Evolutionary conservation across 2,329 filamentous ascomycete species (phyloP).

Genomic region (Hypomyces rosellus): DNA sequence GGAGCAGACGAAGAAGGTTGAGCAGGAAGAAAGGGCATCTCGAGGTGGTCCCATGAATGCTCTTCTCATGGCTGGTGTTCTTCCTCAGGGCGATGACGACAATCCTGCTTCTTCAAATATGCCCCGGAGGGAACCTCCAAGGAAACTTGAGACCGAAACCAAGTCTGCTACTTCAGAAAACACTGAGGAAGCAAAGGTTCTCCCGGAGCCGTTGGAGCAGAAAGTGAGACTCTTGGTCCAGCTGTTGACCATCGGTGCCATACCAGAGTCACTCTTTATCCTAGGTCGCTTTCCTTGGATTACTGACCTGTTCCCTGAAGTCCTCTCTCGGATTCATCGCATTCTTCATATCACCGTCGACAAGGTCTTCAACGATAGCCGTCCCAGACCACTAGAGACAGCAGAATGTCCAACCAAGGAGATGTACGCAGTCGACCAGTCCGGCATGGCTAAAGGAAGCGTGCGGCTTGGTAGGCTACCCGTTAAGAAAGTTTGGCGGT

Average conservation of each 20-base stretch:
- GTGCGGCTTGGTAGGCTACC: slow-evolving; percentile 55
- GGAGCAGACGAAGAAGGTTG: slow-evolving; percentile 66
- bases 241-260: slow-evolving; percentile 80
- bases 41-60: slow-evolving; percentile 74
- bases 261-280: slow-evolving; percentile 89
- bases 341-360: slow-evolving; percentile 76
- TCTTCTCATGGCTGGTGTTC: slow-evolving; percentile 75
- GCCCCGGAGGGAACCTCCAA: slow-evolving; percentile 44
- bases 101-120: slow-evolving; percentile 41
- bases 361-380: slow-evolving; percentile 56
- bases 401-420: slow-evolving; percentile 38
- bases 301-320: slow-evolving; percentile 73
- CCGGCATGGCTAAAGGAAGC: slow-evolving; percentile 61
- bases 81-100: slow-evolving; percentile 66
- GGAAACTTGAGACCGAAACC: slow-evolving; percentile 47
- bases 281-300: slow-evolving; percentile 91
- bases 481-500: slow-evolving; percentile 65
- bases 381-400: slow-evolving; percentile 25
- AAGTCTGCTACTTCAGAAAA: slow-evolving; percentile 39
- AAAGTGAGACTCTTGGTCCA: slow-evolving; percentile 81
- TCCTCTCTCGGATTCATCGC: slow-evolving; percentile 75
- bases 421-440: slow-evolving; percentile 52
- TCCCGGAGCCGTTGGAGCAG: slow-evolving; percentile 74
- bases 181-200: slow-evolving; percentile 42
- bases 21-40: slow-evolving; percentile 66